A percentile compares a stretch with the other conserved stretches of the same genome.
Conservation (phyloP, 23 red algal species). For the Gracilaria caudata region DNA sequence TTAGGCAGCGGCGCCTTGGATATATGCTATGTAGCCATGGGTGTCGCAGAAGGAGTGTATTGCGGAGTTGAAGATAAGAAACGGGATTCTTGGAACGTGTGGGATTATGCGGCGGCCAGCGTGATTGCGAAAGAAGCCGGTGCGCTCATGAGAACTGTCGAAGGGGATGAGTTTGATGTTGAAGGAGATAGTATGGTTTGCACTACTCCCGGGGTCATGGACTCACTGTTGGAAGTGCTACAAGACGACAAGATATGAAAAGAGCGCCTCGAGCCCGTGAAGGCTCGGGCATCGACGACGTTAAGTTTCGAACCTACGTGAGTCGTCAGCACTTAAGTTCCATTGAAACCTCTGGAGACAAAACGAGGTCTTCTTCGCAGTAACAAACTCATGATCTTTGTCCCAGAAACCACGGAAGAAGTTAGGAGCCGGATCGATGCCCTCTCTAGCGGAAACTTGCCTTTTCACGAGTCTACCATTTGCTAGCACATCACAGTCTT, state of each 20-base stretch:
- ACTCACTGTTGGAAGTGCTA: slow-evolving; percentile 33
- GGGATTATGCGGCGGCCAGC: slow-evolving; percentile 91
- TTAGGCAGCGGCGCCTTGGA: slow-evolving; percentile 85
- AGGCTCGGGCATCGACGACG: too few relatives aligned
- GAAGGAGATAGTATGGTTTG: slow-evolving; percentile 65
- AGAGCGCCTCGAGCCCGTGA: not conserved
- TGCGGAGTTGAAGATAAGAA: slow-evolving; percentile 55
- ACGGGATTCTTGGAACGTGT: slow-evolving; percentile 78
- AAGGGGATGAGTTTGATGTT: slow-evolving; percentile 39
- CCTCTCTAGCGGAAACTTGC: too few relatives aligned
- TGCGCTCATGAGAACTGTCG: slow-evolving; percentile 52
- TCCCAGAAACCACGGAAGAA: too few relatives aligned
- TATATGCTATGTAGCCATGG: slow-evolving; percentile 90
- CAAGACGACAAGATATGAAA: not conserved
- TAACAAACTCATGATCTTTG: too few relatives aligned
- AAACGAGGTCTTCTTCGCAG: too few relatives aligned
- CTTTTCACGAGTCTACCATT: too few relatives aligned
- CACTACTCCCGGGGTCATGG: slow-evolving; percentile 53
- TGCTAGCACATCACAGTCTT: too few relatives aligned
- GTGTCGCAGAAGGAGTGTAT: slow-evolving; percentile 84
- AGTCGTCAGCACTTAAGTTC: too few relatives aligned
- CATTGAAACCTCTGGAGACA: too few relatives aligned
- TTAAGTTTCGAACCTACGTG: too few relatives aligned
- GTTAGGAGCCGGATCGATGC: too few relatives aligned
- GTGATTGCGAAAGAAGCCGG: slow-evolving; percentile 95